A percentile compares a stretch with the other conserved stretches of the same genome.
phyloP scores from a whole-genome alignment of 768 basidiomycete species.

The Amanita inopinata region DNA sequence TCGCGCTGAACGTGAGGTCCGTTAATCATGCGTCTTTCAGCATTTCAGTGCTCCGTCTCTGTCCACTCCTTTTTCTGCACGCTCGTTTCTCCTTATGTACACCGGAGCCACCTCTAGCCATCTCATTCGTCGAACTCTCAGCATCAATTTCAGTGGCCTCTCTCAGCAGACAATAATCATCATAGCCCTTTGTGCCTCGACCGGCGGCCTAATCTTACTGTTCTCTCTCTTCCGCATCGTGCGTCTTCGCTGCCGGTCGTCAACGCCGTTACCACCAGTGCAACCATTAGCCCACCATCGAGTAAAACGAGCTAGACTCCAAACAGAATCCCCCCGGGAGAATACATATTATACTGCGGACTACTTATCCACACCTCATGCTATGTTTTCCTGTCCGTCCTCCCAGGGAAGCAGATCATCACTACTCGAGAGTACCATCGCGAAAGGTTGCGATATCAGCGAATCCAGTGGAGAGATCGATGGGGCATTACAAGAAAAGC shows the following conservation, averaged over 20 bases:
- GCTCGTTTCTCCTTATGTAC: slow-evolving; percentile 5
- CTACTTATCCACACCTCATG: slow-evolving; percentile 15
- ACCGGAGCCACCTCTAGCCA: not conserved
- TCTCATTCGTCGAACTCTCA: slow-evolving; percentile 3
- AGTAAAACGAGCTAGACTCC: slow-evolving; percentile 36
- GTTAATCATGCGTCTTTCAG: no score
- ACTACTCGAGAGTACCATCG: slow-evolving; percentile 15
- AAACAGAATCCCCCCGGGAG: slow-evolving; percentile 14
- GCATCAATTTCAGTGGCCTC: slow-evolving; percentile 14
- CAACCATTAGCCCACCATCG: slow-evolving; percentile 59
- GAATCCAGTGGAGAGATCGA: no score
- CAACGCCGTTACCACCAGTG: slow-evolving; percentile 48
- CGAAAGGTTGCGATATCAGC: slow-evolving; percentile 8
- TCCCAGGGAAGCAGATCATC: slow-evolving; percentile 25
- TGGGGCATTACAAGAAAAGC: no score
- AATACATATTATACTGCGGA: slow-evolving; percentile 14
- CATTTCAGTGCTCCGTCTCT: no score
- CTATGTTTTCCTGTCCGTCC: slow-evolving; percentile 10
- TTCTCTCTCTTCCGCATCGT: slow-evolving; percentile 28
- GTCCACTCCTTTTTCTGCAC: slow-evolving; percentile 9
- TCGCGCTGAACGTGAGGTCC: no score
- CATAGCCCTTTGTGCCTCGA: slow-evolving; percentile 32
- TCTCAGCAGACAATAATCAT: slow-evolving; percentile 38
- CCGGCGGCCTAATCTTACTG: slow-evolving; percentile 30
- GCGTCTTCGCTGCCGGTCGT: slow-evolving; percentile 21